Base-by-base conservation (phyloP, 176 grass and related monocot species). In the Zea luxurians region DNA sequence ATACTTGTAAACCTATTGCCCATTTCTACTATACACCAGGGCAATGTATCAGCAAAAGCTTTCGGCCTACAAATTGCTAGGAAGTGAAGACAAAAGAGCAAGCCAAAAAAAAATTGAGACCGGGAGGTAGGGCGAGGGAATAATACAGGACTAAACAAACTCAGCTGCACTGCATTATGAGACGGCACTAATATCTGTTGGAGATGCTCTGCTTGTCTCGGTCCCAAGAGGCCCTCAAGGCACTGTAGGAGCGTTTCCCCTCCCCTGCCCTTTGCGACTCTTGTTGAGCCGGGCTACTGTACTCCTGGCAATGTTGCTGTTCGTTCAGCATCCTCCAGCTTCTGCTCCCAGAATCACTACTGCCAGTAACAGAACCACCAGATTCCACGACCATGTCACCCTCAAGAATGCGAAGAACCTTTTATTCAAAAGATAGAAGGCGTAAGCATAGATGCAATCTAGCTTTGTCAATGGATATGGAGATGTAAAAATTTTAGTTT, bases 401-500 rank as follows among this genome's bases (percentile, higher is more conserved):
- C 58, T 99, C 96, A 64, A 99, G 79, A 65, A 99, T 96, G 64
- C 96, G 88, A 58, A 99, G 92, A 72, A 99, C 96, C 96, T 99
- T 82, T 70, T 70, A 4, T 52, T 79, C 21, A 73, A 6, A 3
- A 61, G 35, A 50, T 2, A 35, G 2, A 74, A 45, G 37, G 18
- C 3, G 20, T 72, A 73, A 77, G 8, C 43, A 60, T 52, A 76
- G 8, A 43, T 10, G 52, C 10, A 60, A 66, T 68, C 45, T 40
- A 73, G 66, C 77, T 65, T 66, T 78, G 27, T 36, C 11, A 38
- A 11, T 36, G 17, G 60, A 7, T 60, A 81, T 71, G 52, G 5
- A 71, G 74, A 48, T 34, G 27, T 40, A 64, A n/a, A 13, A 45
- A 43, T 44, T 13, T 16, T 36, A 58, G 42, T 37, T 53, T 35